These are phyloP conservation scores for Exophiala sp. DNA, from an alignment of 2,329 filamentous ascomycete species.

Conservation along the genomic window DNA sequence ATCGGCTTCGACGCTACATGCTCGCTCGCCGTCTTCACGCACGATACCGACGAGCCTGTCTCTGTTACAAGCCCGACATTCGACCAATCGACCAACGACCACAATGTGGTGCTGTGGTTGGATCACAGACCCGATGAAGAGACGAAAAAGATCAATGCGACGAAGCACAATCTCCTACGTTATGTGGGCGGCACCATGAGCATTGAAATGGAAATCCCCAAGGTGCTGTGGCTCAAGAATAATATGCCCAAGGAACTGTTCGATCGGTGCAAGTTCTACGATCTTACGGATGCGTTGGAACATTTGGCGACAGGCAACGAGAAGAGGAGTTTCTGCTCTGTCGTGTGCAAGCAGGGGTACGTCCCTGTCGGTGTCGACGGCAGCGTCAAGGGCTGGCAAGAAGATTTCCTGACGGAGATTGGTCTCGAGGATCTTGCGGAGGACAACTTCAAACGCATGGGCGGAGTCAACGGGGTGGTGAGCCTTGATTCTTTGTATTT, in stretches of 20 bases:
- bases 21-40: slow-evolving; percentile 84
- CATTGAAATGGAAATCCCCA: slow-evolving; percentile 99
- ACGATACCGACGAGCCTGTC: slow-evolving; percentile 86
- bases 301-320: slow-evolving; percentile 92
- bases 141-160: slow-evolving; percentile 89
- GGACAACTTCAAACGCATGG: slow-evolving; percentile 88
- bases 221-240: slow-evolving; percentile 97
- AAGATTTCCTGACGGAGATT: slow-evolving; percentile 84
- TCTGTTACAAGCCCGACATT: slow-evolving; percentile 88
- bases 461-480: slow-evolving; percentile 92
- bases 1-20: slow-evolving; percentile 99
- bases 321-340: slow-evolving; percentile 88
- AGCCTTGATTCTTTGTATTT: slow-evolving; percentile 47
- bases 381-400: slow-evolving; percentile 96
- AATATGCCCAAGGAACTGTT: slow-evolving; percentile 93
- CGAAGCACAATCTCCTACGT: slow-evolving; percentile 84
- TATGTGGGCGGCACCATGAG: slow-evolving; percentile 99
- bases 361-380: slow-evolving; percentile 96
- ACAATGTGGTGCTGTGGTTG: slow-evolving; percentile 95
- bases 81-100: slow-evolving; percentile 73
- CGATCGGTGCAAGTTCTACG: slow-evolving; percentile 92
- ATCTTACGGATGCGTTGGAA: slow-evolving; percentile 86
- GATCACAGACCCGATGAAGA: slow-evolving; percentile 90
- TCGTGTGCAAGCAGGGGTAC: slow-evolving; percentile 95
- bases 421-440: slow-evolving; percentile 80